A percentile compares a stretch with the other conserved stretches of the same genome.
Evolutionary conservation across 495 filamentous ascomycete genomes (phyloP).

Genomic region (Aspergillus nanangensis): DNA sequence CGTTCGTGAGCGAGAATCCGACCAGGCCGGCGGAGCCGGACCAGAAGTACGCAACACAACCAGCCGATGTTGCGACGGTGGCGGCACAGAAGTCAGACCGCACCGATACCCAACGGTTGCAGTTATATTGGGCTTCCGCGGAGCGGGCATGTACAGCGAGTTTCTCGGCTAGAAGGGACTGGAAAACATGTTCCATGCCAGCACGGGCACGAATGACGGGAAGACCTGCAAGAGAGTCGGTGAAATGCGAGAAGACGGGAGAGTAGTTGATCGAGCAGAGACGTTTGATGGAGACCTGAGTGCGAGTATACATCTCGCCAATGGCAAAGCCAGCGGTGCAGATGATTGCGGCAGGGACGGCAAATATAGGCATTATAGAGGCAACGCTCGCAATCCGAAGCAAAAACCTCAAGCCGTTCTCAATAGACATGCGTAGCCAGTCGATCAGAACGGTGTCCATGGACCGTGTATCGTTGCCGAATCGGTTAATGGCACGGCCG

Average conservation of each 20-base stretch:
- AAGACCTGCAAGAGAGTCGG: constrained; percentile 43
- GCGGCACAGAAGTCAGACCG: constrained; percentile 45
- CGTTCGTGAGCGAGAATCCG: constrained; percentile 46
- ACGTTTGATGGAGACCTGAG: constrained; percentile 39
- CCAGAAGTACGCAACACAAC: constrained; percentile 40
- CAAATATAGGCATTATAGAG: constrained; percentile 46
- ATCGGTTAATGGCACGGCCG: constrained; percentile 86
- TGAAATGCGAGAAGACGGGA: constrained; percentile 47
- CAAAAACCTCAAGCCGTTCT: constrained; percentile 31
- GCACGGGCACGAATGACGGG: constrained; percentile 42
- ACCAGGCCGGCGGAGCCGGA: constrained; percentile 38
- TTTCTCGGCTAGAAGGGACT: constrained; percentile 36
- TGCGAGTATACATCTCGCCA: constrained; percentile 47
- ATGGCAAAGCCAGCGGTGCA: constrained; percentile 36
- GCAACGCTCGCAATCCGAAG: constrained; percentile 42
- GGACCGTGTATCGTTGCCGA: constrained; percentile 56
- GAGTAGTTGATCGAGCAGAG: constrained; percentile 41
- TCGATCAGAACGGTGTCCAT: constrained; percentile 54
- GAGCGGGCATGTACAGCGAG: constrained; percentile 32
- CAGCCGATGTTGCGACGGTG: constrained; percentile 38
- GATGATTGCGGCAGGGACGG: constrained; percentile 36
- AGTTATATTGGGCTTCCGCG: constrained; percentile 42
- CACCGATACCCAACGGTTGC: constrained; percentile 47
- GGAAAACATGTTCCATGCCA: constrained; percentile 40
- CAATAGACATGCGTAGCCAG: constrained; percentile 35